phyloP scores from a whole-genome alignment of 148 eudicot genomes.

The Fagopyrum tataricum region DNA sequence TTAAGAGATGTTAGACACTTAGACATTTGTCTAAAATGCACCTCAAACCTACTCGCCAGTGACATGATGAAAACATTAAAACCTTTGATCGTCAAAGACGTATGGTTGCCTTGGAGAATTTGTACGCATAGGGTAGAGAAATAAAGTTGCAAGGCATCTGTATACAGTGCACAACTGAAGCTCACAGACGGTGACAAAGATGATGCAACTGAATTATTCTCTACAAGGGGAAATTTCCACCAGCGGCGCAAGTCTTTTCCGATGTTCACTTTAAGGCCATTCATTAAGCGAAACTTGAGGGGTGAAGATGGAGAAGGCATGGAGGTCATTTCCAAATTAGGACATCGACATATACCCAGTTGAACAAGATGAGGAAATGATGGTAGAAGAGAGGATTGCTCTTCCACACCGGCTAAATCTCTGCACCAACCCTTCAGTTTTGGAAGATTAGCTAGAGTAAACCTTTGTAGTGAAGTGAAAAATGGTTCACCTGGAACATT shows the following conservation, averaged over 20 bases:
- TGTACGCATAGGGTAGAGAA: no score
- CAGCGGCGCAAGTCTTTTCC: no score
- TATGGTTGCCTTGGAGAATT: no score
- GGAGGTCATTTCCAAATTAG: not conserved
- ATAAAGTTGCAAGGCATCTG: no score
- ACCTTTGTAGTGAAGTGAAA: not conserved
- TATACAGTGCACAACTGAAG: not conserved
- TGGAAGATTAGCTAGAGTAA: not conserved
- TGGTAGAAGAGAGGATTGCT: not conserved
- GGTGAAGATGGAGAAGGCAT: not conserved
- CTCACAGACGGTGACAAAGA: not conserved
- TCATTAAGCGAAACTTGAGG: not conserved
- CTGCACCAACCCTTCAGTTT: not conserved
- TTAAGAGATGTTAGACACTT: not conserved
- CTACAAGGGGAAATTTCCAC: no score
- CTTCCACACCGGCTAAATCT: not conserved
- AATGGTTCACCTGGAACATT: not conserved
- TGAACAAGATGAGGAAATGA: not conserved
- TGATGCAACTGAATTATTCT: no score
- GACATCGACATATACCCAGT: not conserved
- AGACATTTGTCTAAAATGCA: not conserved
- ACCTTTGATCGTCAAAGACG: no score
- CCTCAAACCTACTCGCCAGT: not conserved
- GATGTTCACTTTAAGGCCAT: not conserved
- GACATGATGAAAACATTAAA: no score